Conservation (phyloP, 75 land plant genomes). For the Sequoiadendron giganteum region DNA sequence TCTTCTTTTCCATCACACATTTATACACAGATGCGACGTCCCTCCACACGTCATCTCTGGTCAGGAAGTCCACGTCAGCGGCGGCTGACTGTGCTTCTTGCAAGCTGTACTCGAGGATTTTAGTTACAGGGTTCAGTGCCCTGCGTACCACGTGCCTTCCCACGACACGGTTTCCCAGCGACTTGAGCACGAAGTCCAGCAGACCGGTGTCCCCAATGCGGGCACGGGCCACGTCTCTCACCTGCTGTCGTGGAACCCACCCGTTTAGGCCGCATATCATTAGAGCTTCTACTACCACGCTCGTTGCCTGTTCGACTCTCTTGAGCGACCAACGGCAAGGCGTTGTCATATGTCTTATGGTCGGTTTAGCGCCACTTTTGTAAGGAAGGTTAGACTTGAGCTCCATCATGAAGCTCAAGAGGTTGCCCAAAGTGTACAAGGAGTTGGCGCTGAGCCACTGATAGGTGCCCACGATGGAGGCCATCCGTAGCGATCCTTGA, state of each 20-base stretch:
- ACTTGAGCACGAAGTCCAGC: slow-evolving; percentile 85
- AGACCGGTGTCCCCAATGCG: slow-evolving; percentile 92
- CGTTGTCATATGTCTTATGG: slow-evolving; percentile 19
- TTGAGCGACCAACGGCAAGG: slow-evolving; percentile 77
- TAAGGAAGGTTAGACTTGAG: slow-evolving; percentile 46
- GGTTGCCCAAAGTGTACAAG: slow-evolving; percentile 59
- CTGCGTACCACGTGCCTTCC: slow-evolving; percentile 54
- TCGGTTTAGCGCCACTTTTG: not conserved
- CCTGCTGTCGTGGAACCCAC: slow-evolving; percentile 77
- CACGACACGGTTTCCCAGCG: slow-evolving; percentile 66
- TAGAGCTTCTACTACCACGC: slow-evolving; percentile 76
- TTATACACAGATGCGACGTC: slow-evolving; percentile 56
- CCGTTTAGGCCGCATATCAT: slow-evolving; percentile 23
- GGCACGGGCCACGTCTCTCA: slow-evolving; percentile 72
- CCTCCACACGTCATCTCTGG: slow-evolving; percentile 34
- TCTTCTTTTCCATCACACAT: slow-evolving; percentile 44
- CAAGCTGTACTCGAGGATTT: slow-evolving; percentile 64
- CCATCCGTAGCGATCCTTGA: slow-evolving; percentile 26
- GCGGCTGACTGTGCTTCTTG: slow-evolving; percentile 21
- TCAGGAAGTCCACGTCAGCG: not conserved
- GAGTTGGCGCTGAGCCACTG: slow-evolving; percentile 39
- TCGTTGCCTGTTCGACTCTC: slow-evolving; percentile 64
- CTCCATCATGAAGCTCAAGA: slow-evolving; percentile 76
- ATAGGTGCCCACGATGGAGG: slow-evolving; percentile 42
- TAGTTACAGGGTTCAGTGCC: slow-evolving; percentile 52